Evolutionary conservation across 176 grass and related monocot species (phyloP).

Genomic region (Eragrostis nindensis): DNA sequence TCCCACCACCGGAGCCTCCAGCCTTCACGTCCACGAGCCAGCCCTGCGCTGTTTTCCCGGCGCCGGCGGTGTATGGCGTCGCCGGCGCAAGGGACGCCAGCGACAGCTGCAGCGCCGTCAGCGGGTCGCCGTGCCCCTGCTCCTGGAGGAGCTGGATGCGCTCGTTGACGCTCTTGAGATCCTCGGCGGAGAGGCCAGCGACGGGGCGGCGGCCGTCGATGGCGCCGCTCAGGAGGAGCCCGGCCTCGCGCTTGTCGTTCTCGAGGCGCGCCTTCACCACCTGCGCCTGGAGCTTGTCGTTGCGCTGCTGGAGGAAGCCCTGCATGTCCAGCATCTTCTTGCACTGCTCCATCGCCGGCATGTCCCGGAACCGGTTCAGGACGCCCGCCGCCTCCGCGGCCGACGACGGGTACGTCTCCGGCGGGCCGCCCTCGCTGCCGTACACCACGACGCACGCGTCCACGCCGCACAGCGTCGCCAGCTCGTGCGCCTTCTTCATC

Average conservation of each 20-base stretch:
- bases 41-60: neutral
- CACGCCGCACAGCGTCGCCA: neutral
- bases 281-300: neutral
- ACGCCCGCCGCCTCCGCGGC: neutral
- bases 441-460: neutral
- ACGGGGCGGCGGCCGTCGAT: neutral
- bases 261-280: neutral
- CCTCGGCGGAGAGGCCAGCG: neutral
- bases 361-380: neutral
- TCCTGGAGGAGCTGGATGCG: neutral
- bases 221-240: neutral
- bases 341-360: neutral
- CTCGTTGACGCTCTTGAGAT: neutral
- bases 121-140: neutral
- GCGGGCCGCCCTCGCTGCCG: neutral
- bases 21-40: neutral
- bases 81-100: neutral
- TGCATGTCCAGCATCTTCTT: neutral
- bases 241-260: neutral
- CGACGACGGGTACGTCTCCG: neutral
- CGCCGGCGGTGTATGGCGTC: no score
- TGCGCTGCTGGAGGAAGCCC: neutral
- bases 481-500: neutral
- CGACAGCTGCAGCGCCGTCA: neutral
- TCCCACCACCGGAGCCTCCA: neutral